Evolutionary conservation across 176 grass and related monocot genomes (phyloP), one percentile per base, ranked within the genome.

Genomic region (Secale cereale): DNA sequence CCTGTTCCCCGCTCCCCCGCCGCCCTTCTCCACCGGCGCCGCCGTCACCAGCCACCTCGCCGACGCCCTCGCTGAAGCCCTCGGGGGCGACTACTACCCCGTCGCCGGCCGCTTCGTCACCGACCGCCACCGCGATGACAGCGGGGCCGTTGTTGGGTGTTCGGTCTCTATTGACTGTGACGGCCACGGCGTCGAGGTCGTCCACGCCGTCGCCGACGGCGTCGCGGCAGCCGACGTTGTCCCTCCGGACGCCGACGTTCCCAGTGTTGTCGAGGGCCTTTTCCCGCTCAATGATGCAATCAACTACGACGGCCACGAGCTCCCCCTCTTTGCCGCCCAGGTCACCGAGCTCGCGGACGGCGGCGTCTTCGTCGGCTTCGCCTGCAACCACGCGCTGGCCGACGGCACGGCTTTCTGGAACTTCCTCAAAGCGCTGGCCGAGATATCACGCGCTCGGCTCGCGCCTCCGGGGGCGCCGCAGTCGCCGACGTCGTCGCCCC

Each of bases 331-430:
- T 7, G 54, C 54, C 54, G 54, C 7, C 54, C 54, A 57, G 54
- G 54, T 57, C 54, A 94, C 85, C 6, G 82, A 94, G 22, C 85
- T 94, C 43, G 11, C 54, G 54, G 54, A 6, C n/a, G 90, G 92
- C 59, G 87, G 87, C 17, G 43, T 94, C 85, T 94, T 94, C 60
- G 4, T 92, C 8, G 87, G 60, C 6, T 92, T 79, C 56, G 77
- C 14, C 19, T 88, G 86, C 78, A 94, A 92, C 56, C 92, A 94
- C 59, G 87, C 12, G 59, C 76, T 94, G 16, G 82, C 81, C 31
- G 92, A 94, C 8, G 92, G 92, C 66, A 90, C 85, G 1, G 89
- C 92, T 19, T 83, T 80, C 20, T 94, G 90, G 89, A 5, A 78
- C 22, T 92, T 94, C 74, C 70, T 94, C 66, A 88, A 92, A 23